Base-by-base conservation (phyloP, 371 early-diverging fungal species). In the Lichtheimia corymbifera region DNA sequence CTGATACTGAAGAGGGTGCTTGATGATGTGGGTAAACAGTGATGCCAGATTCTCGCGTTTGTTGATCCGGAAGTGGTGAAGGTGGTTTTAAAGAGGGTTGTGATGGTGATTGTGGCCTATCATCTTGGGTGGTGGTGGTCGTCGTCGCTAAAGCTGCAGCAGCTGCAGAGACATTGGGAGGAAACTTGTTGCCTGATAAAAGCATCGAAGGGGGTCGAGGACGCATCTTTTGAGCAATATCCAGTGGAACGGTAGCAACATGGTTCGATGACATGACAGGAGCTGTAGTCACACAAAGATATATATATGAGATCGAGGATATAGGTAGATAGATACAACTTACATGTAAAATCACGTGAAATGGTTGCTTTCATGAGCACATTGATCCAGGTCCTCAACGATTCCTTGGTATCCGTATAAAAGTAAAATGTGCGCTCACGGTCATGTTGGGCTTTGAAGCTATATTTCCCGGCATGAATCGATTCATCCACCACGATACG, bases 291-390 rank as follows among this genome's bases (percentile, higher is more conserved):
- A 30, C 4, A 30, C 1, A 4, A 30, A 82, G 64, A 68, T 60
- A 2, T 20, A 17, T 50, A 25, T n/a, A n/a, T n/a, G n/a, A n/a
- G n/a, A n/a, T n/a, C 25, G 9, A 22, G 22, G 11, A 47, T 11
- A 0, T 14, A n/a, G 5, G 14, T 45, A 45, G 47, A 30, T 6
- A 18, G 30, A 24, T 25, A 57, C 41, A 7, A 30, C 30, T 3
- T 30, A 30, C 30, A 47, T 22, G 47, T 43, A 47, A 58, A 70
- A 59, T 88, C 85, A 7, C 88, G 73, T 9, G 80, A 75, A 61
- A 90, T 90, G 2, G 91, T 88, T 7, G 88, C 85, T 66, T 90
- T 90, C 84, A 88, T 89, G 50, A 90, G 52, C 0, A 86, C 82
- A 50, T 86, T 87, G 47, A 89, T 71, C 89, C 89, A 90, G 1